A percentile compares a stretch with the other conserved stretches of the same genome.
These are phyloP conservation scores for Wallemia ichthyophaga DNA, from an alignment of 1,284 basidiomycete genomes.

Conservation along the genomic window DNA sequence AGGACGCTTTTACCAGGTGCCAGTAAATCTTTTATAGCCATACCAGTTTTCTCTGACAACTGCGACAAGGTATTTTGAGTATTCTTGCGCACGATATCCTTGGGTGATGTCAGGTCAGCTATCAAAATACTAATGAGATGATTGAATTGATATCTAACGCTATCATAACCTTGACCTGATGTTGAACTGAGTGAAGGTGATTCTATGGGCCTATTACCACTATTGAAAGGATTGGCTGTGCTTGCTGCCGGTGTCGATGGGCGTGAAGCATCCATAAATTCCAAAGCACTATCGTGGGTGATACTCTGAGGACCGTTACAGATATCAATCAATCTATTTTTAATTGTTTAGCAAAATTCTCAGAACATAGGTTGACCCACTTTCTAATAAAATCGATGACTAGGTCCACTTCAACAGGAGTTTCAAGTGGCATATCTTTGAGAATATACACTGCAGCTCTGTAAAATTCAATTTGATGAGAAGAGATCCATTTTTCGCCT, in stretches of 20 bases:
- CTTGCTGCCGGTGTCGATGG: background rate
- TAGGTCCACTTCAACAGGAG: slow-evolving; percentile 49
- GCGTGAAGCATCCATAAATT: background rate
- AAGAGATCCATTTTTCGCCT: slow-evolving; percentile 49
- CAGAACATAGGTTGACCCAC: background rate
- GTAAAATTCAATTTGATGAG: slow-evolving; percentile 69
- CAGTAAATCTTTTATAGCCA: slow-evolving; percentile 46
- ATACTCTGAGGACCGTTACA: slow-evolving; percentile 21
- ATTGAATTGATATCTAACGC: background rate
- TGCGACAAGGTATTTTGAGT: slow-evolving; percentile 56
- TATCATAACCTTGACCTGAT: background rate
- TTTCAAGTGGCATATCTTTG: slow-evolving; percentile 79
- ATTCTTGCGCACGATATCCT: slow-evolving; percentile 53
- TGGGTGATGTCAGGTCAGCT: slow-evolving; percentile 63
- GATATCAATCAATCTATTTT: slow-evolving; percentile 22
- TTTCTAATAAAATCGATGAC: slow-evolving; percentile 45
- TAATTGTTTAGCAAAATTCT: background rate
- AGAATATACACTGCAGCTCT: slow-evolving; percentile 74
- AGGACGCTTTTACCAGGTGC: slow-evolving; percentile 63
- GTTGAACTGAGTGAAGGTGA: background rate
- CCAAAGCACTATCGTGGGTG: background rate
- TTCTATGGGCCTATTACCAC: background rate
- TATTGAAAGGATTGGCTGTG: background rate
- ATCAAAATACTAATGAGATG: slow-evolving; percentile 56
- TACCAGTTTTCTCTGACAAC: slow-evolving; percentile 41